Evolutionary conservation across 106 monocot genomes (phyloP), one percentile per base, ranked within the genome.

Genomic region (Apostasia shenzhenica): DNA sequence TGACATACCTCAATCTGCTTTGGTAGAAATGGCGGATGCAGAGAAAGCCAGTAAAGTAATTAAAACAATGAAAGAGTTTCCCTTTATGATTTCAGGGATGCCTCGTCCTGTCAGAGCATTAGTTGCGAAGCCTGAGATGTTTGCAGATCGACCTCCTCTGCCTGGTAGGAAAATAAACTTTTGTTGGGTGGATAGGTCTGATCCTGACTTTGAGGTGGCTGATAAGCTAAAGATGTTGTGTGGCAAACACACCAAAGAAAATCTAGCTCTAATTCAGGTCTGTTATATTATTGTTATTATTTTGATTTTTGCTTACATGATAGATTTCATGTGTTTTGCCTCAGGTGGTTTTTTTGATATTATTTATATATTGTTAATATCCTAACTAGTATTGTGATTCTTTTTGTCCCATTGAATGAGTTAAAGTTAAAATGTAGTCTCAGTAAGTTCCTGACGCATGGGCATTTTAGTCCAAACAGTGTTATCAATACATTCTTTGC

Each of bases 31-130:
- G 92, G 92, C 90, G 70, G 81, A 45, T 64, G 66, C 44, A 26
- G 78, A 81, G 48, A 76, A 85, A 13, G 99, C 83, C 0, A 48
- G 6, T 9, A 56, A 68, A 10, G 72, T 99, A 6, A 57, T 89
- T 47, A 37, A 6, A 11, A 74, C 73, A 47, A 79, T 92, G 45
- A 74, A 14, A 1, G 75, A 80, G n/a, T 87, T 73, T 56, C 99
- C 92, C 2, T 92, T 99, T 54, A 92, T 99, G 99, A 77, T 99
- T 62, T 73, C 90, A 12, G 89, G 89, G 37, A 84, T 82, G 89
- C 92, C 99, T 6, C 74, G 92, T 10, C 92, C 99, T 49, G 76
- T 90, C 2, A 81, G 82, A 52, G 92, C 83, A 2, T 57, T 61
- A 13, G 70, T 37, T 43, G 97, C 97, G 4, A 83, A 77, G 52